Conservation (phyloP, 2,329 filamentous ascomycete species). For the Pestalotiopsis sp. region DNA sequence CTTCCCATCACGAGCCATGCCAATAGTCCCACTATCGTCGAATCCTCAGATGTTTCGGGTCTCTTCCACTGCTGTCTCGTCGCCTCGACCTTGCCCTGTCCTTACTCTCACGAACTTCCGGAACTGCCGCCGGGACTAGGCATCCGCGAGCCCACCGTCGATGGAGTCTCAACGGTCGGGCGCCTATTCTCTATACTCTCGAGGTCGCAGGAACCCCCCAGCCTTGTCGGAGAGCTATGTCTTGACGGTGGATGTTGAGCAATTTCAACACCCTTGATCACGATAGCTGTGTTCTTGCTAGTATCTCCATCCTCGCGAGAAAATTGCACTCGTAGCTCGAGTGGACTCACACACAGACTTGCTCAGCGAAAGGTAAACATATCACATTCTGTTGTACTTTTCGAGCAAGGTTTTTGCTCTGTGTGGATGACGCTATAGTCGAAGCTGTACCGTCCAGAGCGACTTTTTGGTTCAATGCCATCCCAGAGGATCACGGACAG, state of each 20-base stretch:
- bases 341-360: background rate
- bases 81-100: background rate
- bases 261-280: background rate
- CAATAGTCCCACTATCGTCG: background rate
- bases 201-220: background rate
- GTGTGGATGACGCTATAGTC: no score
- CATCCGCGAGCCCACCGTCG: background rate
- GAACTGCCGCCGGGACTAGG: background rate
- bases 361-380: background rate
- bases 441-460: no score
- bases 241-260: background rate
- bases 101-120: background rate
- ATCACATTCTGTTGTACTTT: no score
- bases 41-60: background rate
- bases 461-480: no score
- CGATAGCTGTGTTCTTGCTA: background rate
- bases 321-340: background rate
- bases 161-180: background rate
- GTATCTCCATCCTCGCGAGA: background rate
- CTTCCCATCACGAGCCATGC: background rate
- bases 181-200: background rate
- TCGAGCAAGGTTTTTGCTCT: no score
- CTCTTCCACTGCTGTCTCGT: background rate
- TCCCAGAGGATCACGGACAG: no score
- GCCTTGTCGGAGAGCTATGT: background rate